phyloP scores from a whole-genome alignment of 805 yeast genomes.

The Sugiyamaella americana region DNA sequence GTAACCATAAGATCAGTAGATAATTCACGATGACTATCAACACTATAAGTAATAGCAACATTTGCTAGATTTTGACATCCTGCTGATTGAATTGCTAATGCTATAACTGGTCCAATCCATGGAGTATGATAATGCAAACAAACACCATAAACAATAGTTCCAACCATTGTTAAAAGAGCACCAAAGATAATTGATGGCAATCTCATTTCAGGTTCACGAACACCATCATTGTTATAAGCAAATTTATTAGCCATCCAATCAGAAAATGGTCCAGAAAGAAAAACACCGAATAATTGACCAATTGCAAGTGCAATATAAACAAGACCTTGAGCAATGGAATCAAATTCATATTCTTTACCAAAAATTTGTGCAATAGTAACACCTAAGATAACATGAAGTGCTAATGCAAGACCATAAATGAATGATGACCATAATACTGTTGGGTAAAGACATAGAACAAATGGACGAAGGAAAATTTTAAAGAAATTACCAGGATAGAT shows the following conservation, averaged over 20 bases:
- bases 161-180: too few species aligned
- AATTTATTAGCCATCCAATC: constrained; percentile 45
- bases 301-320: constrained; percentile 48
- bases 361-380: constrained; percentile 42
- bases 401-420: constrained; percentile 44
- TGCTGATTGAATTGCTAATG: too few species aligned
- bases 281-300: constrained; percentile 40
- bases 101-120: too few species aligned
- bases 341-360: constrained; percentile 50
- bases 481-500: background rate
- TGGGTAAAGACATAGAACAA: constrained; percentile 37
- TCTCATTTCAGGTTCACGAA: constrained; percentile 51
- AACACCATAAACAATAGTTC: too few species aligned
- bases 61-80: too few species aligned
- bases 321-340: constrained; percentile 42
- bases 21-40: too few species aligned
- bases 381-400: constrained; percentile 44
- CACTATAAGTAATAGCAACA: too few species aligned
- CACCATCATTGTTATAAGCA: constrained; percentile 46
- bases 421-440: constrained; percentile 52
- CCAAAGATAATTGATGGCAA: too few species aligned
- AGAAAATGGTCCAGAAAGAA: constrained; percentile 43
- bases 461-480: background rate
- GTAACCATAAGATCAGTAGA: too few species aligned
- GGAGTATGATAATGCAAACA: too few species aligned